These are phyloP conservation scores for Wallacemonas sp. DNA, from an alignment of 208 protist species.

Conservation along the genomic window DNA sequence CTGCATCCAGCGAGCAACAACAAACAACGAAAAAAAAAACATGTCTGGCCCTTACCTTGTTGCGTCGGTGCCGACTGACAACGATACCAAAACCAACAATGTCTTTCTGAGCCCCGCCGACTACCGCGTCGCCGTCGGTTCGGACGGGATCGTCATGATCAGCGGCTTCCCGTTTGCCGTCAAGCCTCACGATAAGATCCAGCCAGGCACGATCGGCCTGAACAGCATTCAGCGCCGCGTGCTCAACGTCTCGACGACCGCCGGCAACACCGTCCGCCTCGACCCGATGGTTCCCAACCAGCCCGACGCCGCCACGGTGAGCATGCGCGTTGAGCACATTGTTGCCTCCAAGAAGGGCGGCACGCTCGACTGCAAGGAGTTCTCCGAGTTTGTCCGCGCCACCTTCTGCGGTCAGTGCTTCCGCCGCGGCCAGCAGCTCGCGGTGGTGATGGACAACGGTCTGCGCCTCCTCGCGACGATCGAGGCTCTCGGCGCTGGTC, in stretches of 20 bases:
- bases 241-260: conserved; percentile 54
- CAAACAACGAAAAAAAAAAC: conserved; percentile 1
- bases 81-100: conserved; percentile 66
- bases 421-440: conserved; percentile 57
- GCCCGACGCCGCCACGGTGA: conserved; percentile 40
- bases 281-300: conserved; percentile 22
- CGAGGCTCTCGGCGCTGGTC: conserved; percentile 24
- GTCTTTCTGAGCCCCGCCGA: conserved; percentile 61
- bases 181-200: conserved; percentile 30
- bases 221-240: conserved; percentile 83
- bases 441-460: conserved; percentile 51
- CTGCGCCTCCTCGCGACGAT: conserved; percentile 61
- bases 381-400: conserved; percentile 43
- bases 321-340: conserved; percentile 58
- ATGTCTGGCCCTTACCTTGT: conserved; percentile 30
- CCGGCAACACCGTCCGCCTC: conserved; percentile 51
- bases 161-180: conserved; percentile 68
- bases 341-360: conserved; percentile 54
- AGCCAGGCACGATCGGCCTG: conserved; percentile 53
- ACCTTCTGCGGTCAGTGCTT: conserved; percentile 70
- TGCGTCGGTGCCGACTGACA: conserved; percentile 57
- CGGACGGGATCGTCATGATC: conserved; percentile 43
- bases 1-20: too few relatives aligned
- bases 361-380: conserved; percentile 63
- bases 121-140: background rate